These are phyloP conservation scores for Macrotyloma uniflorum DNA, from an alignment of 306 rosid genomes.

Conservation along the genomic window DNA sequence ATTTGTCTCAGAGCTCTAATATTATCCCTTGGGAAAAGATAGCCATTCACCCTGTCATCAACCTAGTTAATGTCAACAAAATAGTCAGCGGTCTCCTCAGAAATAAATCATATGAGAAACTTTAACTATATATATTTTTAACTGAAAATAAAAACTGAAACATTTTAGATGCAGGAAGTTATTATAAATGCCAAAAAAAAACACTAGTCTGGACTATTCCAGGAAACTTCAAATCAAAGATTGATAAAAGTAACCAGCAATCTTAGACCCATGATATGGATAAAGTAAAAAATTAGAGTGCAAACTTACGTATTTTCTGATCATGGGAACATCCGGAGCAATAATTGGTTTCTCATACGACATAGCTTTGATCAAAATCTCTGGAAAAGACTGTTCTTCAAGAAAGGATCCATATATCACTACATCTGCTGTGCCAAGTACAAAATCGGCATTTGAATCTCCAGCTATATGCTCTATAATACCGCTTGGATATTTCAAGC, in stretches of 20 bases:
- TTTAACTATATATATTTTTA: background rate
- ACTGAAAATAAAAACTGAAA: background rate
- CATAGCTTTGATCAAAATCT: constrained; percentile 84
- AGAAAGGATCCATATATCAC: constrained; percentile 88
- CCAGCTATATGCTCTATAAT: constrained; percentile 72
- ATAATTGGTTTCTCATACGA: constrained; percentile 86
- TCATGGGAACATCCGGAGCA: constrained; percentile 81
- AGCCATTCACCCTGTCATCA: constrained; percentile 89
- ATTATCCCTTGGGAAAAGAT: constrained; percentile 78
- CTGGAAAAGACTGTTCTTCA: constrained; percentile 86
- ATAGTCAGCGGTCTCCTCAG: constrained; percentile 47
- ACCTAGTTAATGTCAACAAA: constrained; percentile 62
- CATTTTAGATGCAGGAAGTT: background rate
- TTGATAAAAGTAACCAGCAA: constrained; percentile 10
- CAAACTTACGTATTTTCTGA: constrained; percentile 76
- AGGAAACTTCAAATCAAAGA: constrained; percentile 18
- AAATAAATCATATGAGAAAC: constrained; percentile 13
- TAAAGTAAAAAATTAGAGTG: constrained; percentile 28
- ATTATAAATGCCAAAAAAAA: constrained; percentile 12
- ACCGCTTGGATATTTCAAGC: constrained; percentile 80
- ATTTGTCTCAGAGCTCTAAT: constrained; percentile 59
- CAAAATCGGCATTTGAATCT: constrained; percentile 61
- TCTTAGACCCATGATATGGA: constrained; percentile 22
- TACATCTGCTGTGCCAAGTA: constrained; percentile 64
- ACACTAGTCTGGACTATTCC: background rate